Evolutionary conservation across 495 filamentous ascomycete genomes (phyloP).

Genomic region (Chaetomium tenue): DNA sequence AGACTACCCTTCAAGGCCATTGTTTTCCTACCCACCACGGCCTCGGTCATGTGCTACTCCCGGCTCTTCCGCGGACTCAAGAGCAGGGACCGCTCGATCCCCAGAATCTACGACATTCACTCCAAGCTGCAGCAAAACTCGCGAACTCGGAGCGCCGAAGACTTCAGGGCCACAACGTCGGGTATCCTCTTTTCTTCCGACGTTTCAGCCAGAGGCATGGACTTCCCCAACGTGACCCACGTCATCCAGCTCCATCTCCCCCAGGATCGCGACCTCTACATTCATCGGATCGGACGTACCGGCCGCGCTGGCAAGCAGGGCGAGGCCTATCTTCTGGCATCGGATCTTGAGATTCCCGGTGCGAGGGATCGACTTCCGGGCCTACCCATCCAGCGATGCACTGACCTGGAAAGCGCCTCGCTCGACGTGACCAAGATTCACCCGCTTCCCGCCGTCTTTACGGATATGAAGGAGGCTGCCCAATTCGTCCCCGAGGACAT

Average conservation of each 20-base stretch:
- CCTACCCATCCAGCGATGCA: conserved; percentile 66
- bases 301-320: conserved; percentile 71
- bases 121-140: conserved; percentile 66
- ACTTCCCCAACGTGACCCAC: conserved; percentile 89
- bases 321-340: conserved; percentile 73
- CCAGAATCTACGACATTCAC: conserved; percentile 69
- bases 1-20: conserved; percentile 85
- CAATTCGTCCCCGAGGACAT: conserved; percentile 37
- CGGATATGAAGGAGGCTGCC: conserved; percentile 38
- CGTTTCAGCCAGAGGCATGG: conserved; percentile 94
- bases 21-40: conserved; percentile 80
- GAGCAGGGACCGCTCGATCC: conserved; percentile 27
- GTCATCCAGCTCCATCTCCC: conserved; percentile 84
- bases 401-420: conserved; percentile 44
- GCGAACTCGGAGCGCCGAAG: conserved; percentile 65
- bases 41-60: conserved; percentile 62
- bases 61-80: conserved; percentile 58
- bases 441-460: conserved; percentile 41
- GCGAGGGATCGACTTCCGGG: conserved; percentile 52
- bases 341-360: conserved; percentile 55
- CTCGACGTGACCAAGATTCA: conserved; percentile 46
- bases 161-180: conserved; percentile 61
- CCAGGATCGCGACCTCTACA: conserved; percentile 71
- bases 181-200: conserved; percentile 88
- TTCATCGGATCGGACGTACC: conserved; percentile 81